Percentiles rank a stretch among this genome's conserved stretches.
phyloP scores from a whole-genome alignment of 768 basidiomycete genomes.

The Phylloporus sp. region DNA sequence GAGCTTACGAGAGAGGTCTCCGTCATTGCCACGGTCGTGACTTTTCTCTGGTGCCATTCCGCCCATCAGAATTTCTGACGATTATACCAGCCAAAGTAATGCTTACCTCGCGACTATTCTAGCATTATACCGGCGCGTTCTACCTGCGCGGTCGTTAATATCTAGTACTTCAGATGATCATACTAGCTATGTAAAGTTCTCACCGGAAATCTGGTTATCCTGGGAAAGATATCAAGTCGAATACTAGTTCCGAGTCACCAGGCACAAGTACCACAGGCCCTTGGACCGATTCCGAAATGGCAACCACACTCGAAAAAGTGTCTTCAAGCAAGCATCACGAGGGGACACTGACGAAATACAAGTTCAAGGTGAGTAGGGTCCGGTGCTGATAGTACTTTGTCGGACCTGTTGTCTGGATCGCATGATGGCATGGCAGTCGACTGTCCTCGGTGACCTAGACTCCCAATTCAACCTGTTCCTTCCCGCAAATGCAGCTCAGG shows the following conservation, averaged over 20 bases:
- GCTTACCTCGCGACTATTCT: conserved; percentile 1
- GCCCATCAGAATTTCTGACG: neutral
- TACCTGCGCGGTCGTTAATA: too few species aligned
- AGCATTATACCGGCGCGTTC: conserved; percentile 5
- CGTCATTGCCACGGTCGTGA: conserved; percentile 3
- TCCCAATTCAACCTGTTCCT: conserved; percentile 89
- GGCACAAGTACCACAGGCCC: too few species aligned
- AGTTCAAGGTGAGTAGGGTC: conserved; percentile 68
- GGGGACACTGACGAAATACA: conserved; percentile 82
- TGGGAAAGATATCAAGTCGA: too few species aligned
- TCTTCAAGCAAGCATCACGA: conserved; percentile 76
- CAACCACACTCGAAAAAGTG: conserved; percentile 52
- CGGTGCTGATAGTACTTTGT: too few species aligned
- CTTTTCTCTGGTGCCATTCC: neutral
- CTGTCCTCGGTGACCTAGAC: conserved; percentile 59
- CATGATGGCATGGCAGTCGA: conserved; percentile 45
- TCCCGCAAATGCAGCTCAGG: conserved; percentile 55
- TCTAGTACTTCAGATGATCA: too few species aligned
- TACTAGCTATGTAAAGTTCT: too few species aligned
- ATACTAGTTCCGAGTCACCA: too few species aligned
- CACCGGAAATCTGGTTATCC: too few species aligned
- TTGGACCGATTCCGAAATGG: conserved; percentile 12
- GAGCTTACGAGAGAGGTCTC: neutral
- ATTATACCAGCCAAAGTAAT: too few species aligned
- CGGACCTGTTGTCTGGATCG: too few species aligned